Conservation (phyloP, 2,329 filamentous ascomycete species). For the Acrodontium crateriforme region DNA sequence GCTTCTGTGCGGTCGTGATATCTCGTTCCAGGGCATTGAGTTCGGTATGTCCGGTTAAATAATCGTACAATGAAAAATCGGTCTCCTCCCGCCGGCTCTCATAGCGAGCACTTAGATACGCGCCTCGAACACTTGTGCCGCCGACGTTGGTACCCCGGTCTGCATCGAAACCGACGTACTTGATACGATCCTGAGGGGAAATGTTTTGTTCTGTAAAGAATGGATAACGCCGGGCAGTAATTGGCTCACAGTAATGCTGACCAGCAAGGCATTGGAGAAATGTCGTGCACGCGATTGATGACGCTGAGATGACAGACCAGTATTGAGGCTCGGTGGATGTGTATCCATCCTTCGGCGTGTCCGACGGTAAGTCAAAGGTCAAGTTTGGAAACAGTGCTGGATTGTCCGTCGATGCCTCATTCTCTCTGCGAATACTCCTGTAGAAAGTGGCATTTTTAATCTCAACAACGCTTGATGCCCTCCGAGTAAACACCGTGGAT, state of each 20-base stretch:
- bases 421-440: no score
- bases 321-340: no score
- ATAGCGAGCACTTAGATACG: constrained; percentile 80
- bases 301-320: constrained; percentile 68
- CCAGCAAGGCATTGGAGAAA: constrained; percentile 70
- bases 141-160: constrained; percentile 44
- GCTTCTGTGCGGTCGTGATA: constrained; percentile 27
- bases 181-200: constrained; percentile 55
- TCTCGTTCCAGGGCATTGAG: constrained; percentile 56
- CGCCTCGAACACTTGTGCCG: constrained; percentile 48
- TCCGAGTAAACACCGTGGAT: no score
- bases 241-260: constrained; percentile 60
- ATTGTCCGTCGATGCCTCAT: constrained; percentile 39
- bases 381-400: constrained; percentile 60
- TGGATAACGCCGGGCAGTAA: constrained; percentile 63
- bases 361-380: constrained; percentile 55
- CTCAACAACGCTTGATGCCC: no score
- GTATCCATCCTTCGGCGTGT: constrained; percentile 16
- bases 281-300: constrained; percentile 64
- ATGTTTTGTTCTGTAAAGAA: constrained; percentile 49
- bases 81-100: constrained; percentile 76
- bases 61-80: constrained; percentile 74
- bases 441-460: constrained; percentile 77
- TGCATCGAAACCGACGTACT: constrained; percentile 81
- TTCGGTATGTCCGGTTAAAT: constrained; percentile 66